Conservation (phyloP, 192 early-diverging fungal genomes). For the Backusella psychrophila region DNA sequence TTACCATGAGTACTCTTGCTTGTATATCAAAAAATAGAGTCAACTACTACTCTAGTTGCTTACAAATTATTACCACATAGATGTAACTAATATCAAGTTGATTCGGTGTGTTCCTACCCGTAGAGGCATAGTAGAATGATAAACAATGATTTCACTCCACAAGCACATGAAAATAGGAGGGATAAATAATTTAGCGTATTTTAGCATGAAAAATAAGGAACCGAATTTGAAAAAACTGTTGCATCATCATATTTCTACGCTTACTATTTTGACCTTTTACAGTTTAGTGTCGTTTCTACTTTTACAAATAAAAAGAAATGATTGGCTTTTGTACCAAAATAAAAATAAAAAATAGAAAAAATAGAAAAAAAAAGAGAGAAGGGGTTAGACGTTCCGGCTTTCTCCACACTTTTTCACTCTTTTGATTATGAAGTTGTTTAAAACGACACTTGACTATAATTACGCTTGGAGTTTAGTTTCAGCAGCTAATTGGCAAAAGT, state of each 20-base stretch:
- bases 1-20: too few relatives aligned
- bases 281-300: background rate
- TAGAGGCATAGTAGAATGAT: too few relatives aligned
- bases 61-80: too few relatives aligned
- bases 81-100: too few relatives aligned
- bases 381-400: background rate
- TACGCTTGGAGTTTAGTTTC: slow-evolving; percentile 83
- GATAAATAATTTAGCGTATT: background rate
- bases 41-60: too few relatives aligned
- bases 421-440: slow-evolving; percentile 79
- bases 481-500: slow-evolving; percentile 93
- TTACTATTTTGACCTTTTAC: background rate
- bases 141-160: too few relatives aligned
- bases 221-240: background rate
- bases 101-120: too few relatives aligned
- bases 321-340: background rate
- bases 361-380: slow-evolving; percentile 2
- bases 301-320: background rate
- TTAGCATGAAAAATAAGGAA: background rate
- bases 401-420: background rate
- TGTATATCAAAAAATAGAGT: too few relatives aligned
- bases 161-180: background rate
- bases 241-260: background rate
- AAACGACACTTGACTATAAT: slow-evolving; percentile 73
- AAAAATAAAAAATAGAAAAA: background rate